These are phyloP conservation scores for Beauveria caledonica DNA, from an alignment of 2,329 filamentous ascomycete species.

Conservation along the genomic window DNA sequence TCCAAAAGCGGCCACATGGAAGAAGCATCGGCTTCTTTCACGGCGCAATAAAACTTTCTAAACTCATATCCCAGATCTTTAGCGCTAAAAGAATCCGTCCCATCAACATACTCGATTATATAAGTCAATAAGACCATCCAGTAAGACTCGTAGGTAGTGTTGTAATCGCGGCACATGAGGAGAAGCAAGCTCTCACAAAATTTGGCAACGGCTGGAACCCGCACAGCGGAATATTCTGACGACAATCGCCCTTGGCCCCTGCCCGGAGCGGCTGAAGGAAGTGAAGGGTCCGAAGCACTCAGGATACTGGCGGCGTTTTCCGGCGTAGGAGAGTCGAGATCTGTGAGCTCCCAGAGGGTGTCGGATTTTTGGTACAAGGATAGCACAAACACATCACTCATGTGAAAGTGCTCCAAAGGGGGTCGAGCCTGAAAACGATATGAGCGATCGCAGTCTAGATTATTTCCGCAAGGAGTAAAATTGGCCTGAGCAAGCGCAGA, in stretches of 20 bases:
- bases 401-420: neutral
- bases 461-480: neutral
- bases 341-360: neutral
- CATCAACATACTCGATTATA: neutral
- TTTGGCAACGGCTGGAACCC: neutral
- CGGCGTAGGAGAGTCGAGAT: neutral
- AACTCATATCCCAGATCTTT: neutral
- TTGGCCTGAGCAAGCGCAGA: neutral
- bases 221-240: neutral
- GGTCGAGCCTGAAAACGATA: neutral
- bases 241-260: neutral
- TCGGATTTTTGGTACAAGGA: conserved; percentile 4
- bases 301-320: neutral
- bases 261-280: neutral
- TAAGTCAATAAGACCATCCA: neutral
- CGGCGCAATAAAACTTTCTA: neutral
- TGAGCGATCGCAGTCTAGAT: neutral
- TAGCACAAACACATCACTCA: neutral
- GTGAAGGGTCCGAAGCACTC: neutral
- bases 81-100: neutral
- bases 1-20: neutral
- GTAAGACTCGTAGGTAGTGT: neutral
- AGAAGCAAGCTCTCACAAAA: neutral
- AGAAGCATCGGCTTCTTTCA: neutral
- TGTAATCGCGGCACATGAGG: neutral